Conservation (phyloP, 1,139 yeast genomes). For the Zygosaccharomyces pseudobailii region DNA sequence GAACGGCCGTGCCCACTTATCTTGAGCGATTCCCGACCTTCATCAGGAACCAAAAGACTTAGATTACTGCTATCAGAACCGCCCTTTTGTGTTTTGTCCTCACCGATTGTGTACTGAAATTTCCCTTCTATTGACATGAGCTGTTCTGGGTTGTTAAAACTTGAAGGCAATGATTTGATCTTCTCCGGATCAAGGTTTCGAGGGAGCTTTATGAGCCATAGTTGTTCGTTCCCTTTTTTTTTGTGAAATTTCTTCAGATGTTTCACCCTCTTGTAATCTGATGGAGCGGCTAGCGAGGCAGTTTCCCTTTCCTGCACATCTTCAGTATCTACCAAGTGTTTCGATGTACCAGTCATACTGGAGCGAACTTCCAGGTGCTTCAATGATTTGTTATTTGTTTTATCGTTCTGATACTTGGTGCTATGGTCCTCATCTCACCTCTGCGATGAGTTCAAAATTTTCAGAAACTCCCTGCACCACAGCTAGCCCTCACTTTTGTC, state of each 20-base stretch:
- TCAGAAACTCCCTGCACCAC: slow-evolving; percentile 1
- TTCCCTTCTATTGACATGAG: slow-evolving; percentile 36
- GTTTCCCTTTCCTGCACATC: slow-evolving; percentile 17
- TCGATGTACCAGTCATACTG: slow-evolving; percentile 21
- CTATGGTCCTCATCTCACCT: slow-evolving; percentile 1
- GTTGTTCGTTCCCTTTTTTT: slow-evolving; percentile 43
- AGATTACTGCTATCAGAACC: slow-evolving; percentile 23
- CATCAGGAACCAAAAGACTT: slow-evolving; percentile 24
- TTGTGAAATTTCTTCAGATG: slow-evolving; percentile 28
- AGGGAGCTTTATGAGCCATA: slow-evolving; percentile 75
- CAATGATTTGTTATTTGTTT: background rate
- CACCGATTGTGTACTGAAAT: slow-evolving; percentile 44
- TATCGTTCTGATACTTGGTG: background rate
- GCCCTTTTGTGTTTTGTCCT: slow-evolving; percentile 39
- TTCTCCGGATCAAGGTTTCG: slow-evolving; percentile 50
- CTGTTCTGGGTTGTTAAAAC: slow-evolving; percentile 39
- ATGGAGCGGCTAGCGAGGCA: slow-evolving; percentile 23
- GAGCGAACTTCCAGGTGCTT: background rate
- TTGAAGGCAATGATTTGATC: slow-evolving; percentile 54
- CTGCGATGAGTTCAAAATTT: slow-evolving; percentile 4
- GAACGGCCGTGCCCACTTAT: slow-evolving; percentile 14
- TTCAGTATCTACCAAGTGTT: slow-evolving; percentile 28
- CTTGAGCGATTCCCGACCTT: slow-evolving; percentile 19
- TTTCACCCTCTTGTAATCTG: slow-evolving; percentile 28
- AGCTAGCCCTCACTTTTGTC: background rate